These are phyloP conservation scores for Nicotiana benthamiana DNA, from an alignment of 257 asterid genomes.

Conservation along the genomic window DNA sequence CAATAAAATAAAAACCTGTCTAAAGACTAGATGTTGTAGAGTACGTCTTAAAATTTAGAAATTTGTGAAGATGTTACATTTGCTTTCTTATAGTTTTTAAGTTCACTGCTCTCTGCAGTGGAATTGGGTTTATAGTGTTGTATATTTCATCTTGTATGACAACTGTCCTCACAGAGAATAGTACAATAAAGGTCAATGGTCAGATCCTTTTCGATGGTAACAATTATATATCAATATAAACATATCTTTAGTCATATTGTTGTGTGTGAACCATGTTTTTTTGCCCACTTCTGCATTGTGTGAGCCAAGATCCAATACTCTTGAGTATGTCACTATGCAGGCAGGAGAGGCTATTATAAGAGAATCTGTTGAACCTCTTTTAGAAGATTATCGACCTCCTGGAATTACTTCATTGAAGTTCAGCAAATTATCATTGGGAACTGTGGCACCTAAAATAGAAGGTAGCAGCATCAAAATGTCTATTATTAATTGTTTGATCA, in stretches of 20 bases:
- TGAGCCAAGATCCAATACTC: slow-evolving; percentile 3
- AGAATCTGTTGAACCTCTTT: slow-evolving; percentile 90
- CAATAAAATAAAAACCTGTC: no score
- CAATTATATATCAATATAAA: not conserved
- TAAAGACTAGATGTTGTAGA: no score
- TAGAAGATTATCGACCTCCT: slow-evolving; percentile 91
- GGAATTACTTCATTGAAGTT: slow-evolving; percentile 86
- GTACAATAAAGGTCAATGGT: not conserved
- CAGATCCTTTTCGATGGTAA: not conserved
- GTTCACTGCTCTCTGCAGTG: not conserved
- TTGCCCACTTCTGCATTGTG: not conserved
- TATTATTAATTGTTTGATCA: not conserved
- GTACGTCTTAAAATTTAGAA: not conserved
- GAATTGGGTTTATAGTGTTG: not conserved
- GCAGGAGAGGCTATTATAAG: slow-evolving; percentile 94
- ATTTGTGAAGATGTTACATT: not conserved
- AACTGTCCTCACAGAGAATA: not conserved
- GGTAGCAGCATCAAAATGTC: slow-evolving; percentile 31
- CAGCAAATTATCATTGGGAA: slow-evolving; percentile 89
- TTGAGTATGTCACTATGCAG: slow-evolving; percentile 36
- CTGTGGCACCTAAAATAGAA: slow-evolving; percentile 98
- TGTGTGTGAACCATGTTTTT: not conserved
- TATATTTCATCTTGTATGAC: not conserved
- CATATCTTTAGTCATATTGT: not conserved
- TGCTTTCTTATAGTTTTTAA: not conserved